Base-by-base conservation (phyloP, 768 basidiomycete genomes). In the Amanita brunnescens region DNA sequence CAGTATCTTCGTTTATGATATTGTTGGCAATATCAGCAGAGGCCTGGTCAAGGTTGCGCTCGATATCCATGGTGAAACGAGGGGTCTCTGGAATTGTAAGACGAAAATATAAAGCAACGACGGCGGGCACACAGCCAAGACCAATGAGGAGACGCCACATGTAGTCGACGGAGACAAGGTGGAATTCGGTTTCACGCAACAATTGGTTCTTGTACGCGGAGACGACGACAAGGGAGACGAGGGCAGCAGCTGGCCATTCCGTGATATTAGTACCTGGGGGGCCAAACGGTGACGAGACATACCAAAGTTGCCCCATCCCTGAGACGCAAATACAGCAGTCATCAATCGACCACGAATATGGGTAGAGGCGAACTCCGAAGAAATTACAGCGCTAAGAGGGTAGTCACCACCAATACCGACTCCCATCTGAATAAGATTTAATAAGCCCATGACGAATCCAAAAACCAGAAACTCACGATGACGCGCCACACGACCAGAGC, bases 11-110 rank as follows among this genome's bases (percentile, higher is more conserved):
- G 13, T 69, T 70, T 16, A 71, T 68, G 41, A 92, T 55, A 51
- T 89, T 86, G 41, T 75, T 73, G 52, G 84, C 75, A 55, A 91
- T 87, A 59, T 93, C 91, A 26, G 74, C 67, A 0, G 80, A 51
- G 6, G 90, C 91, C 61, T 85, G 87, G 35, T 77, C 71, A 39
- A 94, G 70, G 64, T 93, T 91, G 45, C 85, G 76, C 66, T 92
- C 89, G 54, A 94, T 79, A 72, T 94, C 91, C 86, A 93, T 92
- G 53, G 91, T 95, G 66, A 77, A 79, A 57, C 91, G 88, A 23
- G 91, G 91, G 0, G 91, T 93, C 65, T 93, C 91, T 2, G 91
- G 89, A 60, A 94, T 92, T 21, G 91, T 92, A 30, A 93, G 77
- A 63, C 91, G 88, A 85, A 89, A 93, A 73, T 91, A 93, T 46